phyloP scores from a whole-genome alignment of 495 filamentous ascomycete species.

The Cairneyella variabilis region DNA sequence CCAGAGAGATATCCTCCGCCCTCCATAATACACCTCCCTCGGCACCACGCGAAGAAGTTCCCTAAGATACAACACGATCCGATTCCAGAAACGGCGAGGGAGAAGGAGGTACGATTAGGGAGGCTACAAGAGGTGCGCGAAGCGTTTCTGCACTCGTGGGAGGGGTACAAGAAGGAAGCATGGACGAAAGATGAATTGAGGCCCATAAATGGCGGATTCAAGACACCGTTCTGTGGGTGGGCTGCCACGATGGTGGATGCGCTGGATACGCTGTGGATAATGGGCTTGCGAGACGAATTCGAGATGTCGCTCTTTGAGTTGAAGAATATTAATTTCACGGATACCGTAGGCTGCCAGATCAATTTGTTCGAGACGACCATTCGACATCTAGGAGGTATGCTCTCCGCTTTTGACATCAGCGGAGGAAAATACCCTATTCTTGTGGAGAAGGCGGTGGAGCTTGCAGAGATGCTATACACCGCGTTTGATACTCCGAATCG shows the following conservation, averaged over 20 bases:
- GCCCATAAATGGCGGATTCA: conserved; percentile 58
- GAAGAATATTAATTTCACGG: conserved; percentile 82
- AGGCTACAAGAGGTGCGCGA: conserved; percentile 65
- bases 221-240: conserved; percentile 88
- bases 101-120: conserved; percentile 55
- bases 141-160: conserved; percentile 76
- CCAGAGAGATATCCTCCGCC: conserved; percentile 18
- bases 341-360: conserved; percentile 55
- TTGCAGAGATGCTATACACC: conserved; percentile 84
- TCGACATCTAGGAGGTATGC: conserved; percentile 78
- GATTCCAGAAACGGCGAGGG: conserved; percentile 4
- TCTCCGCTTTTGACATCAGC: conserved; percentile 78
- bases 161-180: conserved; percentile 78
- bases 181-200: conserved; percentile 81
- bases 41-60: conserved; percentile 7
- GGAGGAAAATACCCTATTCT: conserved; percentile 68
- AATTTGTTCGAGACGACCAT: conserved; percentile 88
- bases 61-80: conserved; percentile 22
- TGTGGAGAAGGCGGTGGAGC: conserved; percentile 80
- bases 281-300: conserved; percentile 87
- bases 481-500: conserved; percentile 97
- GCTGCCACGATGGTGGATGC: conserved; percentile 88
- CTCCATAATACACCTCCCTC: conserved; percentile 11
- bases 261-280: conserved; percentile 87
- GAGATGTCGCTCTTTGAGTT: conserved; percentile 74